Base-by-base conservation (phyloP, 192 early-diverging fungal species). In the Gaertneriomyces semiglobifer region DNA sequence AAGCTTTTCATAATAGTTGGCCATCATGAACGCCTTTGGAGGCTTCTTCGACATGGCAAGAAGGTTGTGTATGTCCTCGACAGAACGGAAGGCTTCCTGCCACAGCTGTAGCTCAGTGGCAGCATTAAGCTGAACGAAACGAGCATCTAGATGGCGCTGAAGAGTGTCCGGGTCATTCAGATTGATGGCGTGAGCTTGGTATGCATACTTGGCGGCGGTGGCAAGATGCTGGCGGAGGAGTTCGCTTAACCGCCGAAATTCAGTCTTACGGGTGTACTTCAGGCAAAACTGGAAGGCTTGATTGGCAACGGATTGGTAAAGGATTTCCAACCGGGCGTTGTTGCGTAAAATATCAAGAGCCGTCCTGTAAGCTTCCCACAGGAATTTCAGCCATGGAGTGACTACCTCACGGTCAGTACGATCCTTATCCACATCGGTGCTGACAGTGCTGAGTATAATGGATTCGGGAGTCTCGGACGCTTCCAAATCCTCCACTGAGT, bases 301-400 rank as follows among this genome's bases (percentile, higher is more conserved):
- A 70, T 87, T 88, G 61, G 93, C 90, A 58, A 95, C 76, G 25
- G 70, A 58, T 77, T 99, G 96, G 84, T 99, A 99, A 44, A 98
- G 84, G 7, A 84, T 75, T 79, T 99, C 98, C 50, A 99, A 84
- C 44, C 93, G 86, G 64, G 90, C 87, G 70, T 98, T 98, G 88
- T 98, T 97, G 68, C 95, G 84, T 75, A 99, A 76, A 55, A 94
- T 94, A 71, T 99, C 96, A 52, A 99, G 85, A 47, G 93, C 89
- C 64, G 93, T 98, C 58, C 98, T 84, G 81, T 99, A 98, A n/a
- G 91, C 90, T 81, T 99, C 98, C 98, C 98, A 99, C 69, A 98
- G 84, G 79, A 99, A 98, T 80, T 93, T 95, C 59, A 99, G 83
- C 93, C 96, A 98, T 42, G 98, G 96, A 45, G 96, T 99, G 44